Evolutionary conservation across 1,284 basidiomycete genomes (phyloP), one percentile per base, ranked within the genome.

Genomic region (Xanthoconium separans): DNA sequence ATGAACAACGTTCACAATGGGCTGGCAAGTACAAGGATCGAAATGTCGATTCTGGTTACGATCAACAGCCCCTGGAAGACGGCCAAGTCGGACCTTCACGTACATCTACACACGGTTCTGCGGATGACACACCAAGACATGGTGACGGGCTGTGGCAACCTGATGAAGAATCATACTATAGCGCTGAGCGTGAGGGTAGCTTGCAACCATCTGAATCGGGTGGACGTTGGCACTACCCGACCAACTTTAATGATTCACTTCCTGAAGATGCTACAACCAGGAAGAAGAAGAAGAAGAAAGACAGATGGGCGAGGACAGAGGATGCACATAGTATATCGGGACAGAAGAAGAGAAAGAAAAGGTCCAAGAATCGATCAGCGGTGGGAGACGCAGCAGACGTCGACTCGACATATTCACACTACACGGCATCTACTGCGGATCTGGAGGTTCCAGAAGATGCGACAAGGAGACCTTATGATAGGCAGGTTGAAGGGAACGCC

Each of bases 1-100:
- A 87, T 57, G 80, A 87, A 63, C 82, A 80, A 55, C 89, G 88
- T 67, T 91, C 86, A 45, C 89, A 93, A 64, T 97, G 94, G 94
- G 88, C 92, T 6, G 76, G 75, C 54, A 85, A 91, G 51, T 96
- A 93, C 76, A 86, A 91, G 54, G 93, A 95, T 64, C 85, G 92
- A 50, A 79, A 88, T n/a, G 79, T 84, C 0, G 74, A 81, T 49
- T 90, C 89, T 2, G 80, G 89, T 1, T 80, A 87, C 37, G 85
- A 91, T 46, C 83, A 82, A 11, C 85, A 85, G 58, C 75, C 86
- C 0, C 79, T 86, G 62, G 93, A 86, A 65, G 92, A 91, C 54
- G 93, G 92, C 7, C 90, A 95, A 69, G 80, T 57, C 9, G 65
- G 50, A 16, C 59, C 59, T 5, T 50, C 54, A 13, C 65, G 53